Conservation (phyloP, 2,329 filamentous ascomycete genomes). For the Fusarium brevicatenulatum region DNA sequence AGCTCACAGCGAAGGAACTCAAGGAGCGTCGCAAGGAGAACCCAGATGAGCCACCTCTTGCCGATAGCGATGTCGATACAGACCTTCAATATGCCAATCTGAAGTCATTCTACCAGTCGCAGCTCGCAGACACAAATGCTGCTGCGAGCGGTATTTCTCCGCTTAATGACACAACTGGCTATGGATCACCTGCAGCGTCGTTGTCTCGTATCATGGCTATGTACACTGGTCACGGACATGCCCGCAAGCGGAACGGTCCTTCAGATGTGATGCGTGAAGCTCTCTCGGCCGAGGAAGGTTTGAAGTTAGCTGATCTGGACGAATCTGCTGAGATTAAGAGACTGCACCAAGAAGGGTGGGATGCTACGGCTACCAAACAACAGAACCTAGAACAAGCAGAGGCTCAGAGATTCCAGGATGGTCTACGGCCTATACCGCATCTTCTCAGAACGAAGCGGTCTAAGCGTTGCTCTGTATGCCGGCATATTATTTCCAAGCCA, state of each 20-base stretch:
- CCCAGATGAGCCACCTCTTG: constrained; percentile 50
- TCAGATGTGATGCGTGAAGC: constrained; percentile 85
- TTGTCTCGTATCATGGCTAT: constrained; percentile 91
- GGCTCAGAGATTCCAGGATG: constrained; percentile 72
- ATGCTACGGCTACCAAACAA: constrained; percentile 64
- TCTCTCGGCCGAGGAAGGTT: constrained; percentile 73
- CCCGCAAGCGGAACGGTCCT: constrained; percentile 74
- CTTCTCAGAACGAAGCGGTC: constrained; percentile 91
- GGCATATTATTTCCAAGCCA: constrained; percentile 94
- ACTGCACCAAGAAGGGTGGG: constrained; percentile 70
- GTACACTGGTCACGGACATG: constrained; percentile 75
- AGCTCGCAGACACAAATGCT: constrained; percentile 72
- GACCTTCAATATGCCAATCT: constrained; percentile 80
- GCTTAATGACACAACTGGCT: constrained; percentile 56
- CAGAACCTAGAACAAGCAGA: constrained; percentile 62
- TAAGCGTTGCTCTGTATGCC: constrained; percentile 91
- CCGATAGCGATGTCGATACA: constrained; percentile 63
- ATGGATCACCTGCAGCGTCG: constrained; percentile 80
- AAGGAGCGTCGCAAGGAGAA: constrained; percentile 63
- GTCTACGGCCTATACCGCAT: constrained; percentile 83
- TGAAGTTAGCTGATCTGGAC: constrained; percentile 70
- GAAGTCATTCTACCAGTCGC: constrained; percentile 82
- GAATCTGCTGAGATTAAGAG: constrained; percentile 70
- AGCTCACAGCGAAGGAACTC: constrained; percentile 61
- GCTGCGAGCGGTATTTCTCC: constrained; percentile 60